Conservation (phyloP, 2,329 filamentous ascomycete genomes). For the Albifimbria verrucaria region DNA sequence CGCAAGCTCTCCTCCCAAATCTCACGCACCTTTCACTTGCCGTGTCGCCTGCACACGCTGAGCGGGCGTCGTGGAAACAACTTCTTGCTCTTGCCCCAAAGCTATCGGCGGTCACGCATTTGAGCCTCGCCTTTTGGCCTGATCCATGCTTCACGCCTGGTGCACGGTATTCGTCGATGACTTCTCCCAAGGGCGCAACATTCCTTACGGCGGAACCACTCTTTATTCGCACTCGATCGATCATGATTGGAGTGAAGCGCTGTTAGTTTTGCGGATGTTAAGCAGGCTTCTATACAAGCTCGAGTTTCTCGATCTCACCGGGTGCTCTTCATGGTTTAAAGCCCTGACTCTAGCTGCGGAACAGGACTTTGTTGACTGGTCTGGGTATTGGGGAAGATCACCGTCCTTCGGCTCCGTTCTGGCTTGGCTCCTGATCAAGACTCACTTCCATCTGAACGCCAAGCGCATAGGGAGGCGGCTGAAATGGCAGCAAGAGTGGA, state of each 20-base stretch:
- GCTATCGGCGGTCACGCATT: conserved; percentile 53
- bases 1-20: conserved; percentile 46
- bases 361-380: conserved; percentile 52
- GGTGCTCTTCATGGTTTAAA: conserved; percentile 53
- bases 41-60: conserved; percentile 30
- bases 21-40: conserved; percentile 61
- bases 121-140: conserved; percentile 62
- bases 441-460: conserved; percentile 26
- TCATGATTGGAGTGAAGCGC: conserved; percentile 57
- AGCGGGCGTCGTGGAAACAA: conserved; percentile 53
- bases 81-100: conserved; percentile 52
- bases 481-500: conserved; percentile 41
- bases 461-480: conserved; percentile 30
- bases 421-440: conserved; percentile 38
- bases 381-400: conserved; percentile 51
- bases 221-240: conserved; percentile 57
- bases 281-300: conserved; percentile 54
- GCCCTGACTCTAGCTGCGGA: conserved; percentile 41
- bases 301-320: conserved; percentile 60
- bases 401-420: conserved; percentile 39
- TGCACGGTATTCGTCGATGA: conserved; percentile 44
- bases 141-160: conserved; percentile 56
- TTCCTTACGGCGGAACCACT: conserved; percentile 54
- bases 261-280: conserved; percentile 52
- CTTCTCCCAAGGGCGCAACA: conserved; percentile 38